Base-by-base conservation (phyloP, 768 basidiomycete species). In the Mycena galopus region DNA sequence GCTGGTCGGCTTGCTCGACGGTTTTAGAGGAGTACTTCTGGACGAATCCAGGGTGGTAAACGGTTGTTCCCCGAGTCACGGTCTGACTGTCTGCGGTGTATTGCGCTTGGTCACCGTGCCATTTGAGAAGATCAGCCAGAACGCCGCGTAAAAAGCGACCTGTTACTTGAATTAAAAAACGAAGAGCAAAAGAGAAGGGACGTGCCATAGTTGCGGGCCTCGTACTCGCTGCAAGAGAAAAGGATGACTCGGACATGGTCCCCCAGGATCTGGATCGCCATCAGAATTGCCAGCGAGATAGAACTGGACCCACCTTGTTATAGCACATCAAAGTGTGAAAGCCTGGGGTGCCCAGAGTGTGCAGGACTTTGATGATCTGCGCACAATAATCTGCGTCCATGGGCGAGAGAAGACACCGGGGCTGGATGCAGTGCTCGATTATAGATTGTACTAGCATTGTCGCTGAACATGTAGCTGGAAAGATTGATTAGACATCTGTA, bases 381-480 rank as follows among this genome's bases (percentile, higher is more conserved):
- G 95, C 93, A 67, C 96, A 96, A 76, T 92, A 99, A 67, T 97
- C 93, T 29, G 98, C 97, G 81, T 99, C 98, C 90, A 96, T 95
- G 0, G 96, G 96, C 0, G 97, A 97, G n/a, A 98, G 84, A 47
- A 98, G 84, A 74, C 93, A 94, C 32, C 98, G 91, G 14, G 98
- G 97, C 78, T 94, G 93, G 72, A 99, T 91, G 79, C 98, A 99
- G 78, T 97, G 91, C 78, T 98, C 95, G 72, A 96, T 92, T 67
- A 96, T 84, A 5, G 90, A 86, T 29, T 87, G 85, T 8, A 89
- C 88, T 47, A 95, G 86, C 5, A 85, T 81, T 1, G 81, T 81
- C 30, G 65, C 51, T 5, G 88, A 84, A 76, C 87, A 88, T 6
- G 86, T 81, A 7, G 80, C 88, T 88, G 67, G 11, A 44, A 64